Evolutionary conservation across 2,329 filamentous ascomycete genomes (phyloP).

Genomic region (Aureobasidium uvarum): DNA sequence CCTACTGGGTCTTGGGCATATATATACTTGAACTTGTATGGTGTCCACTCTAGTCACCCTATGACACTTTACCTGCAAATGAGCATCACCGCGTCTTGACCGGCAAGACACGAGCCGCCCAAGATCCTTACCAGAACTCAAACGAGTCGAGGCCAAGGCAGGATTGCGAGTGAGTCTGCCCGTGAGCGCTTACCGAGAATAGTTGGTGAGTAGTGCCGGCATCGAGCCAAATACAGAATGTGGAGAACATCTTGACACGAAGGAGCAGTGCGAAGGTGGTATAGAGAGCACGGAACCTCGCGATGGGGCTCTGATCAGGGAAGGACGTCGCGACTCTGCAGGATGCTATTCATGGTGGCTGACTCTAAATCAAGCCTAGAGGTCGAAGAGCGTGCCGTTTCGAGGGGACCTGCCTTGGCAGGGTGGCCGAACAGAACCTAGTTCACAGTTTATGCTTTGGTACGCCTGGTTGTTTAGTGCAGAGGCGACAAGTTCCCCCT

Average conservation of each 20-base stretch:
- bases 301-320: not conserved
- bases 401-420: constrained; percentile 5
- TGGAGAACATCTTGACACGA: constrained; percentile 10
- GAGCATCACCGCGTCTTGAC: not conserved
- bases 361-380: constrained; percentile 18
- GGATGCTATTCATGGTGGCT: constrained; percentile 14
- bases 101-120: constrained; percentile 8
- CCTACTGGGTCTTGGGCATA: not conserved
- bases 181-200: constrained; percentile 6
- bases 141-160: constrained; percentile 18
- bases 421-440: constrained; percentile 5
- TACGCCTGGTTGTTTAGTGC: constrained; percentile 18
- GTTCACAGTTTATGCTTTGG: not conserved
- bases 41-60: not conserved
- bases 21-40: constrained; percentile 12
- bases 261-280: constrained; percentile 11
- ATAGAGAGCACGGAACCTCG: constrained; percentile 17
- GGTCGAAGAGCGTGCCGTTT: constrained; percentile 12
- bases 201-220: not conserved
- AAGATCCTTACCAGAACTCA: constrained; percentile 3
- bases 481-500: constrained; percentile 6
- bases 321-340: constrained; percentile 8
- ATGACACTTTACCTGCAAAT: constrained; percentile 10
- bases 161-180: constrained; percentile 4
- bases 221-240: not conserved